Evolutionary conservation across 2,329 filamentous ascomycete species (phyloP).

Genomic region (Ceratocystis harringtonii): DNA sequence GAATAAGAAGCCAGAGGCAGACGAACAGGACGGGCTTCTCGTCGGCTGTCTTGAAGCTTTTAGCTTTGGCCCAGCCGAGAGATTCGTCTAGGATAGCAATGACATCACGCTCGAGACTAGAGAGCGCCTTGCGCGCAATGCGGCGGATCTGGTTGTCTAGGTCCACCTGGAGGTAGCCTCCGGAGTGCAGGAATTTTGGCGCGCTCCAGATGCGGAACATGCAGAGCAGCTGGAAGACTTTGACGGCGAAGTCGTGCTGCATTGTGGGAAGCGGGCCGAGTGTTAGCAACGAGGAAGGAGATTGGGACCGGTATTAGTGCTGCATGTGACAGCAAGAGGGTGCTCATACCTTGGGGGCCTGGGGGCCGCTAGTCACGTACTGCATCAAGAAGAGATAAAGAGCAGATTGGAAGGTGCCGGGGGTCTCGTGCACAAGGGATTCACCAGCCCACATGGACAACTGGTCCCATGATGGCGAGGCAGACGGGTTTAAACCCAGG

Average conservation of each 20-base stretch:
- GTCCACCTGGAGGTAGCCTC: constrained; percentile 17
- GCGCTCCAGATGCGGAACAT: constrained; percentile 37
- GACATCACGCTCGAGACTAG: constrained; percentile 28
- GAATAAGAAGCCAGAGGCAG: constrained; percentile 35
- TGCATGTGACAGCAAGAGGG: neutral
- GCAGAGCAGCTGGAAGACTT: constrained; percentile 34
- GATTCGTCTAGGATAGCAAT: constrained; percentile 29
- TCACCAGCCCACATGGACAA: constrained; percentile 28
- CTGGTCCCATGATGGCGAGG: constrained; percentile 23
- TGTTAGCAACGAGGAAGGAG: neutral
- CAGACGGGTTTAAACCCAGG: constrained; percentile 6
- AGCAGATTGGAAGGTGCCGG: constrained; percentile 23
- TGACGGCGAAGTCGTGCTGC: constrained; percentile 29
- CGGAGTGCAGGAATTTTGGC: constrained; percentile 29
- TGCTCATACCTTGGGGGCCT: constrained; percentile 27
- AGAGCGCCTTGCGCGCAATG: constrained; percentile 27
- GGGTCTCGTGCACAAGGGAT: constrained; percentile 26
- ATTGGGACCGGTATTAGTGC: constrained; percentile 13
- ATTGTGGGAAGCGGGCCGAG: constrained; percentile 3
- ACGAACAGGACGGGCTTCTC: constrained; percentile 34
- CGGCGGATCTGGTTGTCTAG: constrained; percentile 28
- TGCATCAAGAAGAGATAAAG: constrained; percentile 27
- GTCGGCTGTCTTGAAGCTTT: constrained; percentile 24
- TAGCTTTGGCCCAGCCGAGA: constrained; percentile 24
- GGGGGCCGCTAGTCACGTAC: constrained; percentile 24